Conservation (phyloP, 2,329 filamentous ascomycete genomes). For the Xylariaceae sp. region DNA sequence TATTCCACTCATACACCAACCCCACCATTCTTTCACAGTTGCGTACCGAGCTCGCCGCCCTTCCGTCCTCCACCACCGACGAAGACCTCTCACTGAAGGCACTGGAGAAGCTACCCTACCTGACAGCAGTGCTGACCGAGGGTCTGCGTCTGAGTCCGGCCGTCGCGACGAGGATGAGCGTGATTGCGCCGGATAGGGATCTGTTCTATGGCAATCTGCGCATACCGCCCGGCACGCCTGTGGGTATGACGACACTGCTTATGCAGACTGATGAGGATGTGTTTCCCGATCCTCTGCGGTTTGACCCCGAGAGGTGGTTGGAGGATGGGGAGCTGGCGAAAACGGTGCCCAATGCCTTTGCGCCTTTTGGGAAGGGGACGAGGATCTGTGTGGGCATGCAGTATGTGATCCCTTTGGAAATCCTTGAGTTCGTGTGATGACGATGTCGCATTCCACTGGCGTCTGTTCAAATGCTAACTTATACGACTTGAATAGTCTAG, state of each 20-base stretch:
- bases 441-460: no score
- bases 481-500: constrained; percentile 5
- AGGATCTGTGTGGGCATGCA: constrained; percentile 25
- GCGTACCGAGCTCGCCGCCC: constrained; percentile 4
- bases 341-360: constrained; percentile 17
- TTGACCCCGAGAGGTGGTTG: constrained; percentile 28
- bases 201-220: constrained; percentile 18
- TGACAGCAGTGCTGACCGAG: constrained; percentile 43
- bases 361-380: constrained; percentile 21
- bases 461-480: no score
- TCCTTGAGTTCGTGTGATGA: no score
- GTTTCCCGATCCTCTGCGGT: constrained; percentile 18
- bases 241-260: constrained; percentile 25
- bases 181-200: constrained; percentile 34
- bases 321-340: constrained; percentile 4
- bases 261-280: constrained; percentile 23
- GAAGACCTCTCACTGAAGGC: no score
- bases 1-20: constrained; percentile 16
- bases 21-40: constrained; percentile 12
- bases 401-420: constrained; percentile 11
- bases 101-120: constrained; percentile 31
- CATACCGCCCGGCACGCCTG: constrained; percentile 24
- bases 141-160: constrained; percentile 41
- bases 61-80: background rate
- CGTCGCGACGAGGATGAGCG: constrained; percentile 37